These are phyloP conservation scores for Globisporangium emineosum DNA, from an alignment of 352 stramenopile species.

Conservation along the genomic window DNA sequence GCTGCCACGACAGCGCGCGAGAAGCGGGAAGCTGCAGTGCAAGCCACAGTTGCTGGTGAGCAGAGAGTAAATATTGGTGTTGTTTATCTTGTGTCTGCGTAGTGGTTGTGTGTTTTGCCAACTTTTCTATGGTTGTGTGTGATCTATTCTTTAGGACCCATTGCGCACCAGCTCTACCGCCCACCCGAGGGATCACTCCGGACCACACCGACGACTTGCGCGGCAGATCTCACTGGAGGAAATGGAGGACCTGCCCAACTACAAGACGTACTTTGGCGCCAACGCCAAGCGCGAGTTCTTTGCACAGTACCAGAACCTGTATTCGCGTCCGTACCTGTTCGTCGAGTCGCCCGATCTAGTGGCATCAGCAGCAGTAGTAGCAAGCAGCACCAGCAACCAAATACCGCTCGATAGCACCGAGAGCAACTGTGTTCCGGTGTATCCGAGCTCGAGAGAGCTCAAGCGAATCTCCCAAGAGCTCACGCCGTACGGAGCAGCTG, in stretches of 20 bases:
- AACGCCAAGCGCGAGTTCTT: slow-evolving; percentile 58
- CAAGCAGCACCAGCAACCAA: not conserved
- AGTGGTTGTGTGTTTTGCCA: too few species aligned
- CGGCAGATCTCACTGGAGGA: slow-evolving; percentile 37
- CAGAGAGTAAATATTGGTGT: not conserved
- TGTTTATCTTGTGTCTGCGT: not conserved
- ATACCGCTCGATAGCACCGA: slow-evolving; percentile 6
- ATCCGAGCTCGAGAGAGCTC: slow-evolving; percentile 41
- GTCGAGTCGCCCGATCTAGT: slow-evolving; percentile 23
- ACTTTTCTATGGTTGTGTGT: too few species aligned
- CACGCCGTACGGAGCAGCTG: slow-evolving; percentile 14
- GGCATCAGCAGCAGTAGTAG: not conserved
- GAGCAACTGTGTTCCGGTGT: slow-evolving; percentile 36
- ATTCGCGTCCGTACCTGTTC: slow-evolving; percentile 66
- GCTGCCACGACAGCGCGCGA: slow-evolving; percentile 2
- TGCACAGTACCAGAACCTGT: slow-evolving; percentile 54
- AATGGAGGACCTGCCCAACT: slow-evolving; percentile 35
- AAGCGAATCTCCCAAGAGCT: slow-evolving; percentile 32
- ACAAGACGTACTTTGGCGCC: slow-evolving; percentile 61
- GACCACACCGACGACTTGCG: slow-evolving; percentile 20
- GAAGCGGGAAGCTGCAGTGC: slow-evolving; percentile 7
- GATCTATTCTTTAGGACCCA: slow-evolving; percentile 9
- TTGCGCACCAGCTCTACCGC: not conserved
- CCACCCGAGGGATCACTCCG: not conserved
- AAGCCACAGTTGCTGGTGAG: slow-evolving; percentile 11